Evolutionary conservation across 306 rosid genomes (phyloP).

Genomic region (Mimosa pudica): DNA sequence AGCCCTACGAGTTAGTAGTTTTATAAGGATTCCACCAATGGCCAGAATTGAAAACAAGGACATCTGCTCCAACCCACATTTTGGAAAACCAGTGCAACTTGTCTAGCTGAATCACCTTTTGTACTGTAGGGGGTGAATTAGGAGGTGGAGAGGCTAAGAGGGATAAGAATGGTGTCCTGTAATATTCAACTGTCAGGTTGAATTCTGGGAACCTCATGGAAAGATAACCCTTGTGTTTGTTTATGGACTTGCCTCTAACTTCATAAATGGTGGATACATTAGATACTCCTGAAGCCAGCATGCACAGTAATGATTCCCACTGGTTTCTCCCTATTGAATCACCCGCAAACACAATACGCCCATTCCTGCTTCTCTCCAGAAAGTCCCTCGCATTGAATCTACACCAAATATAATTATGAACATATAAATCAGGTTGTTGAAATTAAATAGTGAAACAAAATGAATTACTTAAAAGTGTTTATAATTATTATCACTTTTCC

Average conservation of each 20-base stretch:
- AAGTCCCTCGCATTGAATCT: constrained; percentile 86
- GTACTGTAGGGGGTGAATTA: constrained; percentile 44
- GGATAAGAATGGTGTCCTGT: constrained; percentile 74
- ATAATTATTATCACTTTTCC: too few relatives aligned
- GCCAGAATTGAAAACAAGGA: constrained; percentile 75
- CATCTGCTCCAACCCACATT: constrained; percentile 35
- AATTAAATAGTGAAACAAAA: neutral
- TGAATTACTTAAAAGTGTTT: too few relatives aligned
- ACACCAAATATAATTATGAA: neutral
- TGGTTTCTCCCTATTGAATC: constrained; percentile 93
- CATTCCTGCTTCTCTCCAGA: constrained; percentile 69
- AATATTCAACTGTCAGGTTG: constrained; percentile 83
- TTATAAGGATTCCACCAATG: constrained; percentile 91
- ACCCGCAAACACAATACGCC: constrained; percentile 86
- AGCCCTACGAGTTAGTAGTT: constrained; percentile 53
- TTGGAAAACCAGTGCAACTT: constrained; percentile 51
- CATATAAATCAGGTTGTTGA: neutral
- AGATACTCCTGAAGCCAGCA: constrained; percentile 66
- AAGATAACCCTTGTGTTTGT: constrained; percentile 79
- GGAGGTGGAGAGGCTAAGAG: constrained; percentile 61
- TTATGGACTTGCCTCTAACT: constrained; percentile 73
- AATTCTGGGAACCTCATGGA: constrained; percentile 61
- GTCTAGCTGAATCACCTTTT: constrained; percentile 51
- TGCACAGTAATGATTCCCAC: constrained; percentile 88
- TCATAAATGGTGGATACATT: constrained; percentile 71